A percentile compares a stretch with the other conserved stretches of the same genome.
Evolutionary conservation across 352 stramenopile genomes (phyloP).

Genomic region (Globisporangium viniferum): DNA sequence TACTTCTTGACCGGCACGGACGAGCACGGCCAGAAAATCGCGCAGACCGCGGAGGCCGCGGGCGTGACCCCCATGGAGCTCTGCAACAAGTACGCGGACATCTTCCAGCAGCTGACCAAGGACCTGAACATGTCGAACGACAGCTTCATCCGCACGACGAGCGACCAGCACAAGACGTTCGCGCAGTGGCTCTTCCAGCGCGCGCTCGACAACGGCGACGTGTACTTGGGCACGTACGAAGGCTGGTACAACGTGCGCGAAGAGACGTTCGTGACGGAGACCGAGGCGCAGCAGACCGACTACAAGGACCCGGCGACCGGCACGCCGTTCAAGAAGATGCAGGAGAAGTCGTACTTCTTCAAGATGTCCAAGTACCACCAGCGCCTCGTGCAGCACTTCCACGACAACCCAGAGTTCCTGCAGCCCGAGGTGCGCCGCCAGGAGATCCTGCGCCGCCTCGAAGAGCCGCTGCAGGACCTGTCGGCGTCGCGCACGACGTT

Average conservation of each 20-base stretch:
- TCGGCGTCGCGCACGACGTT: constrained; percentile 98
- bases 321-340: constrained; percentile 94
- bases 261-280: constrained; percentile 98
- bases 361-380: constrained; percentile 98
- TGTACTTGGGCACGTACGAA: constrained; percentile 97
- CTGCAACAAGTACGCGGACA: constrained; percentile 92
- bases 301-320: constrained; percentile 95
- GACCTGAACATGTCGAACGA: constrained; percentile 88
- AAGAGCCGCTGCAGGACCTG: constrained; percentile 94
- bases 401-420: constrained; percentile 95
- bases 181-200: constrained; percentile 94
- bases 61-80: constrained; percentile 93
- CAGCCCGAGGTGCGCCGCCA: constrained; percentile 94
- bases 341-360: constrained; percentile 99
- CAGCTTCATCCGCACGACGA: constrained; percentile 96
- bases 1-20: constrained; percentile 92
- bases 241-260: constrained; percentile 99
- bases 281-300: constrained; percentile 92
- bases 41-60: constrained; percentile 92
- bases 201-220: constrained; percentile 90
- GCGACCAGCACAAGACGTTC: constrained; percentile 92
- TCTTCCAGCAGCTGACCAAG: constrained; percentile 86
- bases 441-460: constrained; percentile 91
- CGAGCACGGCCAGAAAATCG: constrained; percentile 99
- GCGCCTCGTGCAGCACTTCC: constrained; percentile 93